Evolutionary conservation across 805 yeast genomes (phyloP), one percentile per base, ranked within the genome.

Genomic region (Jamesozyma gamospora): DNA sequence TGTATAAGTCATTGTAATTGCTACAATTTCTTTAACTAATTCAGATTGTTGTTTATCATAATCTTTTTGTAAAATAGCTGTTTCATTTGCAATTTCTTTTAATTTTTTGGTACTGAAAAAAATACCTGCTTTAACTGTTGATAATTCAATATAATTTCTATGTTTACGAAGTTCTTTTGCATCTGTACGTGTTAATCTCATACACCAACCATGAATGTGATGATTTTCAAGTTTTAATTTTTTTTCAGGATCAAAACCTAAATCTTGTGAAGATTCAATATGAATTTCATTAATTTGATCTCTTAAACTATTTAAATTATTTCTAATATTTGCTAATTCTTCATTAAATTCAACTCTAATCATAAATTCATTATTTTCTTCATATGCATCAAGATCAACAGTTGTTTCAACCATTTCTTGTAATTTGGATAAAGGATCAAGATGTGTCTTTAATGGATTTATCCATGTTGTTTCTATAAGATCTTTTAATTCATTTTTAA

Each of bases 81-180:
- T 78, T 42, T 77, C 74, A 28, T 67, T 64, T 12, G 87, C 77
- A 28, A 79, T 65, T n/a, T 70, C 67, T 32, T 74, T 68, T 49
- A 92, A 66, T 45, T 71, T 70, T 32, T 66, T 60, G 1, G 95
- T 85, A 9, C 95, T 86, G 67, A 92, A 92, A 58, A 71, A 86
- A 4, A 90, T 90, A 41, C 99, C 99, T 2, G 96, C 95, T 57
- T 92, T 92, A 25, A 86, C 94, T 0, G 96, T 90, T 37, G 87
- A 83, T 33, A 90, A 66, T 58, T 92, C 96, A 37, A 71, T 71
- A 56, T 79, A 88, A 30, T 74, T 70, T 41, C 67, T 68, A 21
- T 54, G 56, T 33, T 59, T 55, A 50, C 97, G 74, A 42, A 92
- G 67, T 16, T 82, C 79, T 10, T 81, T 69, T 2, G 95, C 88